Evolutionary conservation across 139 green algal genomes (phyloP).

Genomic region (Desmodesmus armatus): DNA sequence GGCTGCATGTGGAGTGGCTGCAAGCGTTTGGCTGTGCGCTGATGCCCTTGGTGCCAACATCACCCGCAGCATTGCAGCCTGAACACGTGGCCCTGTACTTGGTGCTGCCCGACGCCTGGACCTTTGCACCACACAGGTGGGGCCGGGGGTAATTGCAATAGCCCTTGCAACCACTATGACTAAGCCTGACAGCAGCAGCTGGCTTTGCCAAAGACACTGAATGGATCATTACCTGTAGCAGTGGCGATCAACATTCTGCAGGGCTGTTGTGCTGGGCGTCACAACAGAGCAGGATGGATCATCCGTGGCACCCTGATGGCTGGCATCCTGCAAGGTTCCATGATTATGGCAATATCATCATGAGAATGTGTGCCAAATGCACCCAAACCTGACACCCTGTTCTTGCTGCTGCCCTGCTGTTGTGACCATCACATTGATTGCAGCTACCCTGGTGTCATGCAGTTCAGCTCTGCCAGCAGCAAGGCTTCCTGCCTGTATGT

Average conservation of each 20-base stretch:
- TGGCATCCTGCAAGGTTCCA: too few relatives aligned
- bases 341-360: too few relatives aligned
- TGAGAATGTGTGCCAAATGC: too few relatives aligned
- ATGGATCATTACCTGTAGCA: too few relatives aligned
- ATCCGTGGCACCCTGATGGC: too few relatives aligned
- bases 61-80: background rate
- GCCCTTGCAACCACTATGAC: background rate
- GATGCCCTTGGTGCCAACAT: background rate
- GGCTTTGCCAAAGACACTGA: too few relatives aligned
- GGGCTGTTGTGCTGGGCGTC: background rate
- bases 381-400: too few relatives aligned
- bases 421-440: too few relatives aligned
- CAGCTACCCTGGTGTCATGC: too few relatives aligned
- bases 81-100: constrained; percentile 7
- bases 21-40: background rate
- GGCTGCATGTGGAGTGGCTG: too few relatives aligned
- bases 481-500: background rate
- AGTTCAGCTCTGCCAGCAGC: background rate
- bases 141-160: background rate
- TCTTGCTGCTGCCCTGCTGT: too few relatives aligned
- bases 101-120: background rate
- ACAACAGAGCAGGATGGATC: background rate
- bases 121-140: constrained; percentile 11
- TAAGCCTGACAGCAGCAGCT: too few relatives aligned
- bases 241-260: background rate